Evolutionary conservation across 176 grass and related monocot genomes (phyloP), one percentile per base, ranked within the genome.

Genomic region (Poa pratensis): DNA sequence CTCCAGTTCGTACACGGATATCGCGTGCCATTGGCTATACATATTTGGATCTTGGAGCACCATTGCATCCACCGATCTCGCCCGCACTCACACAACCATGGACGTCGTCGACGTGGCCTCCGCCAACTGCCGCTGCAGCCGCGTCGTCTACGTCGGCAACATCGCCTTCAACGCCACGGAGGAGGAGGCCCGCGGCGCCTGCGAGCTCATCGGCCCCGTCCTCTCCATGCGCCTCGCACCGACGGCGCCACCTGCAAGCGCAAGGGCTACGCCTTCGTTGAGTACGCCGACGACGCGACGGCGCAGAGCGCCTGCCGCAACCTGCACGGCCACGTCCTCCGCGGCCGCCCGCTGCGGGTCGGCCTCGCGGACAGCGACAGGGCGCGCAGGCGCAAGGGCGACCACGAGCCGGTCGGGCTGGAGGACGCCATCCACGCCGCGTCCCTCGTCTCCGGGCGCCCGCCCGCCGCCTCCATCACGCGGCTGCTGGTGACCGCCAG

Each of bases 271-370:
- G 61, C 80, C 11, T 88, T 83, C 65, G 72, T 67, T 11, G 80
- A 88, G 71, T 88, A 88, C 64, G 9, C 27, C 37, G 80, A 83
- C 53, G 86, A 88, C 50, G 86, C 81, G 12, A 83, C 86, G 23
- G 86, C 86, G 66, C 86, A 53, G 58, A 88, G 86, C 81, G 86
- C 86, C 14, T 69, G 70, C 79, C 79, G 72, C 39, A 88, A 88
- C 81, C 80, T 88, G 5, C 1, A 83, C 39, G 86, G 80, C 39
- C 81, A 88, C 64, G 1, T 23, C 5, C 72, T 88, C 2, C 62
- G 71, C 20, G 80, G 80, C 86, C 86, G 86, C n/a, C 5, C 65
- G n/a, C 63, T 88, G 55, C 79, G 80, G 13, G 86, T 88, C 6
- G 17, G 43, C 28, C 58, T 63, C 23, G 59, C 59, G 3, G 59